Percentiles rank a stretch among this genome's conserved stretches.
phyloP scores from a whole-genome alignment of 768 basidiomycete species.

The Mycena floridula region DNA sequence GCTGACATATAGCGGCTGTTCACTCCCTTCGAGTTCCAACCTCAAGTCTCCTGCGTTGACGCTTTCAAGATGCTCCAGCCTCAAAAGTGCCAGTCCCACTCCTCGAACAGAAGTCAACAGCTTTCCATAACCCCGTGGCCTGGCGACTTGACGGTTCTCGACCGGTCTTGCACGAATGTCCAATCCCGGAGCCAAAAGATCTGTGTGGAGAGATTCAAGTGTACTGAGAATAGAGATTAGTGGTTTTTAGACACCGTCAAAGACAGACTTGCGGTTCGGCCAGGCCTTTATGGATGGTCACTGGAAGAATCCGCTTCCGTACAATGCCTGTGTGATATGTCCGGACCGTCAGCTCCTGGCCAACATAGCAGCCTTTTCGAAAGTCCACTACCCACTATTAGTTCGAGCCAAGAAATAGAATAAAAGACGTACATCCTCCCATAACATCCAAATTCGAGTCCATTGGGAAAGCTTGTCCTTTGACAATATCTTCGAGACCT shows the following conservation, averaged over 20 bases:
- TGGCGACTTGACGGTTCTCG: conserved; percentile 30
- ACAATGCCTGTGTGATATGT: conserved; percentile 93
- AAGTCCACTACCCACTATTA: conserved; percentile 64
- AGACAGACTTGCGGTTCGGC: conserved; percentile 18
- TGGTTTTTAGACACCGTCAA: too few species aligned
- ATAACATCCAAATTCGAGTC: conserved; percentile 94
- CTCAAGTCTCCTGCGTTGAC: conserved; percentile 41
- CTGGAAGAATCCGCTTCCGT: conserved; percentile 84
- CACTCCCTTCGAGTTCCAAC: conserved; percentile 30
- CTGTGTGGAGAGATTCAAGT: conserved; percentile 10
- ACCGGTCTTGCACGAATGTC: conserved; percentile 31
- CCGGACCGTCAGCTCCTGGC: conserved; percentile 94
- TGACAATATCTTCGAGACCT: conserved; percentile 68
- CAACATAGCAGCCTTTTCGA: conserved; percentile 96
- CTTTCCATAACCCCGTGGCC: conserved; percentile 70
- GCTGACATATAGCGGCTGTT: conserved; percentile 37
- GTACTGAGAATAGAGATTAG: conserved; percentile 1
- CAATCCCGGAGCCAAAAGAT: conserved; percentile 22
- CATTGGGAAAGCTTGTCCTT: conserved; percentile 82
- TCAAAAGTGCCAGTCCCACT: conserved; percentile 73
- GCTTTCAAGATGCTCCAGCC: conserved; percentile 68
- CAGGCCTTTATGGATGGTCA: conserved; percentile 42
- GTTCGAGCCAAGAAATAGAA: conserved; percentile 5
- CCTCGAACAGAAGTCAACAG: conserved; percentile 55
- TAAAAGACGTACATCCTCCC: conserved; percentile 69